A percentile compares a stretch with the other conserved stretches of the same genome.
Conservation (phyloP, 164 flowering plant genomes). For the Umbilicus rupestris region DNA sequence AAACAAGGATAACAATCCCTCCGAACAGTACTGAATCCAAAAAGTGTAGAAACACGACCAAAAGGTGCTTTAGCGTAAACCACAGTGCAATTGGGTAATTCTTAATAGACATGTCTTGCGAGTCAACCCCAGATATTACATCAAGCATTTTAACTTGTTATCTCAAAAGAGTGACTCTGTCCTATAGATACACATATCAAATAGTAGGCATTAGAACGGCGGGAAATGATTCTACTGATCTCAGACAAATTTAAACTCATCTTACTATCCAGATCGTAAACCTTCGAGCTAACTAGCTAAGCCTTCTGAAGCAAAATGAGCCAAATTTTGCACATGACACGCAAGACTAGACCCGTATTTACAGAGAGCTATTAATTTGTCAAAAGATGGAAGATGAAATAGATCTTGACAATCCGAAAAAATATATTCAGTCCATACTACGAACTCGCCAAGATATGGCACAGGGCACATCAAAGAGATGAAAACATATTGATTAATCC, state of each 20-base stretch:
- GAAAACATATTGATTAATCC: background rate
- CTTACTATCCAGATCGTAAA: background rate
- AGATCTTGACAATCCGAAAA: background rate
- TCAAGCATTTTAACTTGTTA: no score
- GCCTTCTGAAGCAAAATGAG: background rate
- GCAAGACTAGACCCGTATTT: background rate
- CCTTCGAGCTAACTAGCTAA: background rate
- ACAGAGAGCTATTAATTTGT: background rate
- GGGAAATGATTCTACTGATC: no score
- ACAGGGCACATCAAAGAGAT: background rate
- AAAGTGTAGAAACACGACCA: background rate
- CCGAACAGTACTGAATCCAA: conserved; percentile 24
- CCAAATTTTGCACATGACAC: background rate
- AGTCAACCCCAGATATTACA: no score
- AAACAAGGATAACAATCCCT: conserved; percentile 20
- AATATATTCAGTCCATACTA: no score
- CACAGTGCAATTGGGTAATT: no score
- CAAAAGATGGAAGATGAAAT: background rate
- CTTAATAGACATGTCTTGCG: no score
- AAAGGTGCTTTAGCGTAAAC: conserved; percentile 10
- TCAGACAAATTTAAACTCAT: background rate
- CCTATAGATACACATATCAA: no score
- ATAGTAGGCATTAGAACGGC: no score
- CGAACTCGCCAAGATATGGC: no score
- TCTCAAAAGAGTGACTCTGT: no score